A percentile compares a stretch with the other conserved stretches of the same genome.
phyloP scores from a whole-genome alignment of 352 stramenopile species.

The Phytopythium kandeliae region DNA sequence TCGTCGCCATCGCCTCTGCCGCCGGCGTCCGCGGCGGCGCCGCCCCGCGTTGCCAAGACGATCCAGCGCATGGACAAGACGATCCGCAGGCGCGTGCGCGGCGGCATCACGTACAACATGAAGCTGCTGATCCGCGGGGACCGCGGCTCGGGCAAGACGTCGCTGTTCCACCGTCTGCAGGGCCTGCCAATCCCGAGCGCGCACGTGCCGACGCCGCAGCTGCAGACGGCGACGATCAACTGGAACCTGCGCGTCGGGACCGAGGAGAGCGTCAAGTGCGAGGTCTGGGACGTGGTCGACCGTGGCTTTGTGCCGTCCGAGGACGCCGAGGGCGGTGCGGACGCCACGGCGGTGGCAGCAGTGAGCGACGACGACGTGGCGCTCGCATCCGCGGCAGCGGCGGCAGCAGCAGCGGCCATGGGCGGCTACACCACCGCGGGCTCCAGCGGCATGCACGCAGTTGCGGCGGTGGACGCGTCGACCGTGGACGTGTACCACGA shows the following conservation, averaged over 20 bases:
- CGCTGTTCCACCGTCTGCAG: conserved; percentile 81
- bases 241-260: conserved; percentile 61
- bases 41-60: conserved; percentile 33
- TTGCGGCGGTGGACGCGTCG: conserved; percentile 75
- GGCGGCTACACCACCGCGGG: conserved; percentile 1
- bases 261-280: conserved; percentile 86
- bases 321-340: conserved; percentile 3
- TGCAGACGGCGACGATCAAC: conserved; percentile 86
- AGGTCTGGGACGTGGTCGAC: conserved; percentile 91
- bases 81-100: conserved; percentile 75
- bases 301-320: conserved; percentile 38
- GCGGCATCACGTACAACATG: conserved; percentile 89
- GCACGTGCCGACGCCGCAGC: conserved; percentile 77
- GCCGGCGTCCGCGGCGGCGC: neutral
- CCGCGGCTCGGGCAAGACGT: conserved; percentile 85
- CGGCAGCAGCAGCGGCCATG: conserved; percentile 17
- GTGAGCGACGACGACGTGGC: conserved; percentile 11
- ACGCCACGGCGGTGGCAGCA: conserved; percentile 1
- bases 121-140: conserved; percentile 85
- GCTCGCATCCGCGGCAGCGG: conserved; percentile 16
- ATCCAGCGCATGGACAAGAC: conserved; percentile 83
- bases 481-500: conserved; percentile 89
- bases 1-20: neutral
- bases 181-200: conserved; percentile 61
- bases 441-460: conserved; percentile 38